These are phyloP conservation scores for Pyrenophora teres DNA, from an alignment of 2,329 filamentous ascomycete species.

Conservation along the genomic window DNA sequence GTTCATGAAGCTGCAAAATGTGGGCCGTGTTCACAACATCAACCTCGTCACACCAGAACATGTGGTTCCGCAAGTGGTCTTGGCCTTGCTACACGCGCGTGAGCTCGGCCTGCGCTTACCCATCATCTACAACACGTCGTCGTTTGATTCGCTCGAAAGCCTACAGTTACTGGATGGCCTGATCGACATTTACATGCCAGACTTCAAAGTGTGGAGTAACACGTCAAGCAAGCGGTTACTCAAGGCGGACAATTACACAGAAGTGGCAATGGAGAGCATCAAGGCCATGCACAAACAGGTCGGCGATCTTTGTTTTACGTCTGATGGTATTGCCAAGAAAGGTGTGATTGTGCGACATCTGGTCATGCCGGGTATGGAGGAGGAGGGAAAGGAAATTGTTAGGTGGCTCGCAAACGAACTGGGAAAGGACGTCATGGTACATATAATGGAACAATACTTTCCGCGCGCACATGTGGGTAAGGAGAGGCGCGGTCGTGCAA, in stretches of 20 bases:
- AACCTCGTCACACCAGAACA: constrained; percentile 87
- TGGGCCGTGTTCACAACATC: constrained; percentile 86
- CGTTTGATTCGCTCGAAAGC: constrained; percentile 76
- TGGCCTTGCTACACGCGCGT: constrained; percentile 74
- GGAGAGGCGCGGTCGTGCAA: constrained; percentile 45
- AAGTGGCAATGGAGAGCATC: constrained; percentile 75
- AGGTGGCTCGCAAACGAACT: constrained; percentile 74
- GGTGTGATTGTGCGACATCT: constrained; percentile 78
- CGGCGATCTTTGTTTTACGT: constrained; percentile 80
- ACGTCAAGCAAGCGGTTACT: constrained; percentile 70
- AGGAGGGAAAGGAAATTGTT: constrained; percentile 75
- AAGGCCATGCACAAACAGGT: constrained; percentile 81
- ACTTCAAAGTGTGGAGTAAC: constrained; percentile 81
- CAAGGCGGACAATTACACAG: constrained; percentile 77
- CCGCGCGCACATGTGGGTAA: constrained; percentile 83
- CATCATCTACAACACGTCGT: constrained; percentile 83
- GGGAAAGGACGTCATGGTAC: constrained; percentile 75
- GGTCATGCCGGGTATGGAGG: constrained; percentile 81
- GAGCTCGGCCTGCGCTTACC: constrained; percentile 72
- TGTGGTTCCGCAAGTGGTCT: constrained; percentile 79
- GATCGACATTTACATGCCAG: constrained; percentile 84
- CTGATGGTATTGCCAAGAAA: constrained; percentile 78
- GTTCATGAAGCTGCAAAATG: constrained; percentile 80
- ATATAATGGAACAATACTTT: constrained; percentile 89
- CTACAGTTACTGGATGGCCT: constrained; percentile 75